Percentiles rank a stretch among this genome's conserved stretches.
These are phyloP conservation scores for Vitis hybrid DNA, from an alignment of 177 flowering plant genomes.

Conservation along the genomic window DNA sequence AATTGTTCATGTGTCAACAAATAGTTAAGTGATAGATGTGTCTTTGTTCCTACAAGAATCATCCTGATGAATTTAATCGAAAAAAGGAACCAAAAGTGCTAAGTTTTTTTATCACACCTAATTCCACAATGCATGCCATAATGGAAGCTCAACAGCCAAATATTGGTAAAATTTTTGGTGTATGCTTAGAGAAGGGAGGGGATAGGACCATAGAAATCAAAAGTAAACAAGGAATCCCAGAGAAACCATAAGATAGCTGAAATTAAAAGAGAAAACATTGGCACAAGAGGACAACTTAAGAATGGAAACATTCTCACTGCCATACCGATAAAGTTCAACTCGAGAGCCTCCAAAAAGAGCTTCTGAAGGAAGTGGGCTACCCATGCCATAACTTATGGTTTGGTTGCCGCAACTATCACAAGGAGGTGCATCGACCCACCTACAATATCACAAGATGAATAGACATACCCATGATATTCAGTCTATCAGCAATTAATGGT, in stretches of 20 bases:
- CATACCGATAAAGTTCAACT: constrained; percentile 88
- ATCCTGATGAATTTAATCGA: neutral
- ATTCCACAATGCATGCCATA: neutral
- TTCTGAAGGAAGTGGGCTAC: constrained; percentile 64
- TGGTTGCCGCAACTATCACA: constrained; percentile 73
- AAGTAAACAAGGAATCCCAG: neutral
- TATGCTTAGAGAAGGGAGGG: no score
- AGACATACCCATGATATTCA: neutral
- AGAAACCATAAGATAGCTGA: neutral
- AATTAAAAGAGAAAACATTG: neutral
- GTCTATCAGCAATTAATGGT: neutral
- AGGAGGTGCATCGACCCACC: constrained; percentile 91
- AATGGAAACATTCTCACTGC: neutral
- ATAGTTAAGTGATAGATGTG: neutral
- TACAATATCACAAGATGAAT: constrained; percentile 21
- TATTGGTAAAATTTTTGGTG: no score
- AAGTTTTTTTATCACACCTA: neutral
- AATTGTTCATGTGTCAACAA: neutral
- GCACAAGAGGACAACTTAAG: neutral
- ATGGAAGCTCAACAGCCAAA: neutral
- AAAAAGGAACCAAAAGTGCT: neutral
- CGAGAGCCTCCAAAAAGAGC: constrained; percentile 62
- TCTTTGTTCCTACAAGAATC: no score
- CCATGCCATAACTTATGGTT: constrained; percentile 65
- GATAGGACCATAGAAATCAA: neutral